Evolutionary conservation across 2,329 filamentous ascomycete species (phyloP).

Genomic region (Emericellopsis cladophorae): DNA sequence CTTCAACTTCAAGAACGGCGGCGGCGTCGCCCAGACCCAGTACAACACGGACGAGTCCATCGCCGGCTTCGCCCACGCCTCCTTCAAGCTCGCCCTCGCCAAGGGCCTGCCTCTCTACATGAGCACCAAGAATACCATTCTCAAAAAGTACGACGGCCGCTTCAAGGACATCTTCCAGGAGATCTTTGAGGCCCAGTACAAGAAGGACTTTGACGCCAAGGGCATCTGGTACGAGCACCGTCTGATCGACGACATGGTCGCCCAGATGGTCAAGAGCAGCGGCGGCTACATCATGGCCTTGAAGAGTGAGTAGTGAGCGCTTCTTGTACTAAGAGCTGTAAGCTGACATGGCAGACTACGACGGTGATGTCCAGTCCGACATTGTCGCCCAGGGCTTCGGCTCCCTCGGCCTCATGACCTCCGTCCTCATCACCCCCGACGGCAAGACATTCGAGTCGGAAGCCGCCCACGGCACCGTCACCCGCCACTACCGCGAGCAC

Average conservation of each 20-base stretch:
- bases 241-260: conserved; percentile 98
- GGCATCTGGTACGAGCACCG: conserved; percentile 99
- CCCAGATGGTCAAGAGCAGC: conserved; percentile 98
- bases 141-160: conserved; percentile 96
- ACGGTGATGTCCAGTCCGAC: conserved; percentile 97
- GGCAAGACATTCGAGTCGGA: conserved; percentile 96
- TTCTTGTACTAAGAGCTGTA: neutral
- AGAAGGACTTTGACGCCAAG: conserved; percentile 78
- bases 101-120: conserved; percentile 93
- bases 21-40: conserved; percentile 85
- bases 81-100: conserved; percentile 85
- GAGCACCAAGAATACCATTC: conserved; percentile 99
- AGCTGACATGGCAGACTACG: conserved; percentile 58
- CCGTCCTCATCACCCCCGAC: conserved; percentile 89
- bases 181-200: conserved; percentile 80
- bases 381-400: conserved; percentile 97
- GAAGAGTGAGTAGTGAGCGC: conserved; percentile 55
- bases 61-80: conserved; percentile 84
- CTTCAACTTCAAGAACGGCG: conserved; percentile 75
- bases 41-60: conserved; percentile 99
- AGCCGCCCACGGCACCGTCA: conserved; percentile 96
- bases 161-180: conserved; percentile 99
- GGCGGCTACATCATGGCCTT: conserved; percentile 95
- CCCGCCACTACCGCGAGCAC: conserved; percentile 96
- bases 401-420: conserved; percentile 96